Base-by-base conservation (phyloP, 352 stramenopile species). In the Discostella stelligera region DNA sequence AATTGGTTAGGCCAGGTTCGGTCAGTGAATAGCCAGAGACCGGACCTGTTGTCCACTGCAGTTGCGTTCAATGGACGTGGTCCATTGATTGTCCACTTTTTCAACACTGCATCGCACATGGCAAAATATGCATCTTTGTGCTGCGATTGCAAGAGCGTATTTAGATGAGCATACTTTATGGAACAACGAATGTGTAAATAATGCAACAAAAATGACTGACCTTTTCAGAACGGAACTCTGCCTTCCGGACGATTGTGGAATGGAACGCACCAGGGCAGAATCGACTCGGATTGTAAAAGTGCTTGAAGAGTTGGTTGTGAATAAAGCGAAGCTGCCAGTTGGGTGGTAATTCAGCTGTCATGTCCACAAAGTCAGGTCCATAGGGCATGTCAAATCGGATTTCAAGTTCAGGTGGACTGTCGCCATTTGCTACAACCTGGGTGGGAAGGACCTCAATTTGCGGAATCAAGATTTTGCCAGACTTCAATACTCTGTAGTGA, bases 321-420 rank as follows among this genome's bases (percentile, higher is more conserved):
- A 93, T 78, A 64, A 93, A 93, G 32, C 84, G 75, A 37, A 93
- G 71, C 48, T 86, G 77, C 88, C 88, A 93, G 66, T 93, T 93
- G 27, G 79, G 62, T 32, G 88, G 88, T 7, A 93, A 52, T 39
- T 68, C 63, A 21, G 74, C 68, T 39, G 73, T 49, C 39, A 80
- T 60, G 37, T 88, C 69, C 4, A 72, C 64, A 66, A 89, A 88
- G 50, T 92, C 70, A 21, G 79, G 74, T 25, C 70, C 60, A 11
- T 49, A 65, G 6, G 73, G 67, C 86, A 92, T 91, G 53, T 93
- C 88, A 55, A 93, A 93, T 56, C 88, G 78, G 60, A 92, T 89
- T 74, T 93, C 88, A n/a, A 93, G 55, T 68, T 93, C 88, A 39
- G 86, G 86, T 27, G 85, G 85, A 2, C 53, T 74, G 55, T 93